Evolutionary conservation across 108 stramenopile genomes (phyloP).

Genomic region (Cyclotella sp.): DNA sequence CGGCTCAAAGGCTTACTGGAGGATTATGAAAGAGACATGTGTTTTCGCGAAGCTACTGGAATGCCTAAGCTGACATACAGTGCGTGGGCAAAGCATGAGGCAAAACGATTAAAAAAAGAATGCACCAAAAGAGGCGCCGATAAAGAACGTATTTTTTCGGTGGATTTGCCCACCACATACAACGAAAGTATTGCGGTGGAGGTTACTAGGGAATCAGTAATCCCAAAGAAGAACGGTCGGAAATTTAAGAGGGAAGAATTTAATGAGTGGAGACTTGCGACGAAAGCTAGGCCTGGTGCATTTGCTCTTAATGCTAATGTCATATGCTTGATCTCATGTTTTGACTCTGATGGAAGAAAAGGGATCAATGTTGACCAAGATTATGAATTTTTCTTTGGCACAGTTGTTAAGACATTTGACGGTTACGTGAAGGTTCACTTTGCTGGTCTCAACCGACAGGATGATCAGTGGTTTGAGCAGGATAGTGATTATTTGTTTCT

Average conservation of each 20-base stretch:
- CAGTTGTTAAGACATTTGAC: slow-evolving; percentile 61
- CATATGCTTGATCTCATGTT: slow-evolving; percentile 46
- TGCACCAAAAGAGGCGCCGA: slow-evolving; percentile 20
- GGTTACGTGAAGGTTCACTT: slow-evolving; percentile 79
- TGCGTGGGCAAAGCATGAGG: slow-evolving; percentile 55
- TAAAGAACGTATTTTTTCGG: neutral
- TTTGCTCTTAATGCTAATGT: slow-evolving; percentile 43
- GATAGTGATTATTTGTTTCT: slow-evolving; percentile 68
- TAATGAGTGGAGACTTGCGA: slow-evolving; percentile 58
- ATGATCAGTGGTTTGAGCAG: slow-evolving; percentile 79
- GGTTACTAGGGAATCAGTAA: slow-evolving; percentile 42
- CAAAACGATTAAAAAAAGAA: slow-evolving; percentile 52
- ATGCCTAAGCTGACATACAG: slow-evolving; percentile 40
- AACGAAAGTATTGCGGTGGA: slow-evolving; percentile 51
- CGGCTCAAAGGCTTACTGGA: slow-evolving; percentile 74
- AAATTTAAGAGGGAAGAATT: slow-evolving; percentile 39
- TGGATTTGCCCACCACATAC: slow-evolving; percentile 24
- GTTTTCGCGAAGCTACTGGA: slow-evolving; percentile 38
- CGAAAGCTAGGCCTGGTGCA: slow-evolving; percentile 29
- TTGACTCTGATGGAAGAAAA: slow-evolving; percentile 16
- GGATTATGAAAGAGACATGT: slow-evolving; percentile 70
- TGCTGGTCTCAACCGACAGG: slow-evolving; percentile 64
- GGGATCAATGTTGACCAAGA: slow-evolving; percentile 29
- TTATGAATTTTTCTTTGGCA: slow-evolving; percentile 78
- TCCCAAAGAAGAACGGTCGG: slow-evolving; percentile 28